These are phyloP conservation scores for Lycium ferocissimum DNA, from an alignment of 257 asterid genomes.

Conservation along the genomic window DNA sequence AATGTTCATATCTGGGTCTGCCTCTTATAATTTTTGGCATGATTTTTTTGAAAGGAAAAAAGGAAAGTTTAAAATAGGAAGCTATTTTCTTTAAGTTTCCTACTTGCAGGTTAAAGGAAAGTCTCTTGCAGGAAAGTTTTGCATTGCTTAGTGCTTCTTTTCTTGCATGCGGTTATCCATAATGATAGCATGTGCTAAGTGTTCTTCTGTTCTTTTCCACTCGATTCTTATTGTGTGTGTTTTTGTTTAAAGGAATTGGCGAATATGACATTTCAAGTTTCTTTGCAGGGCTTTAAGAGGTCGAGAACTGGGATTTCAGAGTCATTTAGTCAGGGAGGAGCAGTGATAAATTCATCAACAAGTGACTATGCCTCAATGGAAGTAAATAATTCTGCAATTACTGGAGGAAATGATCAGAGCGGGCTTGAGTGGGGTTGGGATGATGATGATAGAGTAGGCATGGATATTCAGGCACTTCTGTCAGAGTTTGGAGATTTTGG, in stretches of 20 bases:
- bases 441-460: conserved; percentile 81
- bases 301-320: conserved; percentile 78
- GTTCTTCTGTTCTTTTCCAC: conserved; percentile 16
- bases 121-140: neutral
- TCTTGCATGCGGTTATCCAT: neutral
- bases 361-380: conserved; percentile 77
- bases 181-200: neutral
- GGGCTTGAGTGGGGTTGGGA: conserved; percentile 91
- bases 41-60: neutral
- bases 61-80: neutral
- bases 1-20: conserved; percentile 6
- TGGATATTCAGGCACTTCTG: conserved; percentile 88
- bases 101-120: neutral
- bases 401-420: conserved; percentile 63
- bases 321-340: conserved; percentile 78
- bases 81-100: neutral
- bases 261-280: conserved; percentile 9
- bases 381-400: conserved; percentile 59
- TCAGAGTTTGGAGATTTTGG: conserved; percentile 99
- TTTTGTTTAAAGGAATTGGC: conserved; percentile 15
- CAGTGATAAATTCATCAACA: conserved; percentile 71
- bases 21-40: neutral
- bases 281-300: conserved; percentile 78
- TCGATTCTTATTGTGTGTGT: neutral
- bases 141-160: neutral